Base-by-base conservation (phyloP, 495 filamentous ascomycete genomes). In the Podospora tetraspora region DNA sequence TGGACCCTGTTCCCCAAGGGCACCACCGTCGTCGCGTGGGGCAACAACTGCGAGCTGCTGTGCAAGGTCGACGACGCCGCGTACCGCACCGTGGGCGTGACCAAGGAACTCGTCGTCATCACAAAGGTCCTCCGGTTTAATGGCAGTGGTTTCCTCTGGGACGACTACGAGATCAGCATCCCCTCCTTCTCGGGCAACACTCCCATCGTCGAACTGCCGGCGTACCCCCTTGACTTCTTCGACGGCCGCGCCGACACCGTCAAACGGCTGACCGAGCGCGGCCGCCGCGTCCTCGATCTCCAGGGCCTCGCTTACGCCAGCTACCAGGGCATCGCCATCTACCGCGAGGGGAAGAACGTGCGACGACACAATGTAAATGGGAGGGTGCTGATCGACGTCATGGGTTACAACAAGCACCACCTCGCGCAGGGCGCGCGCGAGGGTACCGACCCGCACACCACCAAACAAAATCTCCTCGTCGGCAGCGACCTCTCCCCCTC, bases 1-100 rank as follows among this genome's bases (percentile, higher is more conserved):
- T 81, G 79, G 79, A 71, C 79, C 12, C 70, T 70, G 59, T 81
- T 81, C 69, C 77, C 79, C 8, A 70, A 69, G 25, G 67, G 70
- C 34, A 71, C 73, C 1, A 73, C 75, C 30, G 69, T 80, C 19
- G 73, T 78, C 61, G 67, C 67, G 34, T 73, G 69, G 62, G 71
- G 68, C 32, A 67, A 70, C 60, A 78, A 77, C 69, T 74, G 68
- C 62, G 75, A 77, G 62, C 65, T 79, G 10, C 70, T 81, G 3
- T 74, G 61, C 70, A 73, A 76, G 24, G 78, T 81, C 12, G 69
- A 68, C 3, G 62, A 69, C 57, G 71, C 74, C 1, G 10, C 27
- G 1, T 78, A 78, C 69, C 57, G 34, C 19, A 25, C 27, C 32
- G 37, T 60, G 1, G 11, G 3, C 6, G 21, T 11, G 2, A 30